phyloP scores from a whole-genome alignment of 108 stramenopile genomes.

The Cafeteria roenbergensis region DNA sequence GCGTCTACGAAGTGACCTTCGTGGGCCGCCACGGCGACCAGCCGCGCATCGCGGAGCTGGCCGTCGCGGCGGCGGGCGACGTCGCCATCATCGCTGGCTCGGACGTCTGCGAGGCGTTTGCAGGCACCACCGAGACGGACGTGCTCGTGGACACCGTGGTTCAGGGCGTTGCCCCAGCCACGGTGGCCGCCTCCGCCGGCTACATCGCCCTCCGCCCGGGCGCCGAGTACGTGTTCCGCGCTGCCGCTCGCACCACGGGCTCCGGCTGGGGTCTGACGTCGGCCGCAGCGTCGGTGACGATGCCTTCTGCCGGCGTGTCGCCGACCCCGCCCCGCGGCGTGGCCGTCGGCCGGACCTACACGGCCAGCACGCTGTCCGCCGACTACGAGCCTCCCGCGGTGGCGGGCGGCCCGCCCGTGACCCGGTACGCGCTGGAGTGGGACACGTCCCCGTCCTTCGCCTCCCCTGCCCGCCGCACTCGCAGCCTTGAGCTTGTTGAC shows the following conservation, averaged over 20 bases:
- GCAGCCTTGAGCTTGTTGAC: background rate
- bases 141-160: background rate
- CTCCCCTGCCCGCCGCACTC: no score
- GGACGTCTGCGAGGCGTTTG: no score
- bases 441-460: background rate
- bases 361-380: background rate
- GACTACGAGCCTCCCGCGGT: background rate
- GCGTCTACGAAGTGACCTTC: background rate
- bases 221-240: background rate
- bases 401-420: background rate
- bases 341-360: background rate
- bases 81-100: background rate
- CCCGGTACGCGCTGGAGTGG: constrained; percentile 1
- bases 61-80: no score
- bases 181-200: no score
- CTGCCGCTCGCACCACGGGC: background rate
- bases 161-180: background rate
- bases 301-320: background rate
- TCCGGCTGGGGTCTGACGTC: background rate
- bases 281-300: background rate
- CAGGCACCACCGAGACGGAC: no score
- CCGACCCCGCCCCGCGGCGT: background rate
- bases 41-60: no score
- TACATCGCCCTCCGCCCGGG: background rate
- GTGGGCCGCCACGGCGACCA: background rate